A percentile compares a stretch with the other conserved stretches of the same genome.
Conservation (phyloP, 352 stramenopile genomes). For the Blastocystis sp. region DNA sequence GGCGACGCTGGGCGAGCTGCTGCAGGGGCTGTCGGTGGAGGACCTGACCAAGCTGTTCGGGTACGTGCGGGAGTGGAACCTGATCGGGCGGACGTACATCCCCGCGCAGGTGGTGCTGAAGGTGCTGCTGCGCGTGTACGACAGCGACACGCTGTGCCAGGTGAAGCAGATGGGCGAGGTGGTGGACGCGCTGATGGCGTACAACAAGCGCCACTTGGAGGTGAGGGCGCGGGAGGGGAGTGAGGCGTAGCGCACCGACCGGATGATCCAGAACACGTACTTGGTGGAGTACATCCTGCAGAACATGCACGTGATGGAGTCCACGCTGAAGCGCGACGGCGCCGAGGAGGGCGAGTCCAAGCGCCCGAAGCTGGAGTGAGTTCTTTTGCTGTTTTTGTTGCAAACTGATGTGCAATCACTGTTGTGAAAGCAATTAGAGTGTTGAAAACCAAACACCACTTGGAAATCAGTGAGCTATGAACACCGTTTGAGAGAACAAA, state of each 20-base stretch:
- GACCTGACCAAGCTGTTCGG: constrained; percentile 84
- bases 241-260: constrained; percentile 83
- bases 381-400: not conserved
- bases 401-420: constrained; percentile 1
- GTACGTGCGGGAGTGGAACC: constrained; percentile 96
- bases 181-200: constrained; percentile 88
- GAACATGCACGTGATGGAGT: constrained; percentile 67
- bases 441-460: not conserved
- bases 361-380: not conserved
- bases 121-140: constrained; percentile 77
- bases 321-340: constrained; percentile 12
- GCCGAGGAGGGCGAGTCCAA: not conserved
- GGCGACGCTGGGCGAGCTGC: constrained; percentile 73
- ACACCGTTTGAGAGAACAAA: not conserved
- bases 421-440: not conserved
- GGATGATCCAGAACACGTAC: constrained; percentile 91
- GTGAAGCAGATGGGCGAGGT: constrained; percentile 81
- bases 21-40: constrained; percentile 80
- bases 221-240: not conserved
- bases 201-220: constrained; percentile 91
- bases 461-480: too few species aligned
- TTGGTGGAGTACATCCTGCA: constrained; percentile 84
- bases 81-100: constrained; percentile 87
- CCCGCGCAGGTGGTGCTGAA: constrained; percentile 88
- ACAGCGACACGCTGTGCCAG: constrained; percentile 75